Evolutionary conservation across 2,329 filamentous ascomycete genomes (phyloP).

Genomic region (Biscogniauxia marginata): DNA sequence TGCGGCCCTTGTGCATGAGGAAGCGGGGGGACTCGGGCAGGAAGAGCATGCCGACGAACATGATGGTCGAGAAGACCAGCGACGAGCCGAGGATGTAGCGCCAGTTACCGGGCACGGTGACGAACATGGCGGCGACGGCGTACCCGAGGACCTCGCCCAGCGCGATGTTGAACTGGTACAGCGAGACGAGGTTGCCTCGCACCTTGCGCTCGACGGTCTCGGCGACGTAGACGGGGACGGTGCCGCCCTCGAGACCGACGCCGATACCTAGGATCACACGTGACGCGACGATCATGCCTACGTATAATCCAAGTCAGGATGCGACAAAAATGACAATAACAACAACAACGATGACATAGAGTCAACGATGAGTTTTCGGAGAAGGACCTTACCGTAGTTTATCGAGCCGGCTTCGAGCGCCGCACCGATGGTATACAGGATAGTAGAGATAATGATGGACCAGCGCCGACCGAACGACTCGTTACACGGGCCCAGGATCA

Average conservation of each 20-base stretch:
- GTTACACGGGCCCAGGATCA: constrained; percentile 65
- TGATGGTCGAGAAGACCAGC: constrained; percentile 65
- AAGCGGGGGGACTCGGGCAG: constrained; percentile 69
- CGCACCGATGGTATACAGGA: constrained; percentile 69
- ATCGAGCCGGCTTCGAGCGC: constrained; percentile 66
- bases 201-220: constrained; percentile 67
- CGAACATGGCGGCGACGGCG: constrained; percentile 70
- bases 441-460: constrained; percentile 67
- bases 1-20: constrained; percentile 65
- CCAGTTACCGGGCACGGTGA: constrained; percentile 69
- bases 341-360: neutral
- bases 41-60: constrained; percentile 65
- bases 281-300: constrained; percentile 65
- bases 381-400: constrained; percentile 51
- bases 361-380: neutral
- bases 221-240: constrained; percentile 72
- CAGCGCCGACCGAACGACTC: constrained; percentile 65
- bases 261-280: constrained; percentile 69
- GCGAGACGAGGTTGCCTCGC: constrained; percentile 69
- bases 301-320: neutral
- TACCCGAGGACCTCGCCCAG: constrained; percentile 73
- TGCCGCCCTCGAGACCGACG: constrained; percentile 72
- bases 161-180: constrained; percentile 76
- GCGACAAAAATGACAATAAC: neutral
- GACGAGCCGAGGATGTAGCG: constrained; percentile 72